These are phyloP conservation scores for Eucalyptus regnans DNA, from an alignment of 345 rosid genomes.

Conservation along the genomic window DNA sequence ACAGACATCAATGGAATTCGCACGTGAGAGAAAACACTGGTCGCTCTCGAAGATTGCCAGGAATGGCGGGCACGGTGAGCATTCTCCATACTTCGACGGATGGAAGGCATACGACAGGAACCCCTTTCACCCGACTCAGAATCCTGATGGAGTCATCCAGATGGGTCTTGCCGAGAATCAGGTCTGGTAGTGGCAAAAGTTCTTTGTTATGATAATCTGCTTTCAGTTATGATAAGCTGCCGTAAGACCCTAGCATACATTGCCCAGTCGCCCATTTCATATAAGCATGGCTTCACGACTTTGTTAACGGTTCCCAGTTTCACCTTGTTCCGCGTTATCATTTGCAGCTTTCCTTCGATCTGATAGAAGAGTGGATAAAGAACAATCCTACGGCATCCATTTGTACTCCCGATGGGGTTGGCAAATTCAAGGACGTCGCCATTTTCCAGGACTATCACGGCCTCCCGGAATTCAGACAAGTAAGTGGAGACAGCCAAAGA, in stretches of 20 bases:
- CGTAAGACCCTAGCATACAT: neutral
- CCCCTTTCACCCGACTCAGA: conserved; percentile 44
- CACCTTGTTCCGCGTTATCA: neutral
- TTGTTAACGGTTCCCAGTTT: neutral
- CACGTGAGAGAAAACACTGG: neutral
- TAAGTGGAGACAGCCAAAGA: neutral
- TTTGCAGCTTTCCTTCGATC: conserved; percentile 10
- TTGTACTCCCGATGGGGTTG: conserved; percentile 55
- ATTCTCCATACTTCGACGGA: conserved; percentile 73
- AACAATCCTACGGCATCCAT: conserved; percentile 63
- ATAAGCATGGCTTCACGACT: neutral
- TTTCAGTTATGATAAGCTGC: neutral
- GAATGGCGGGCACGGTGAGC: conserved; percentile 51
- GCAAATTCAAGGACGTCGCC: conserved; percentile 49
- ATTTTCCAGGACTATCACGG: conserved; percentile 88
- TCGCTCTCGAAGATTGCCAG: conserved; percentile 39
- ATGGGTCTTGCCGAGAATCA: conserved; percentile 91
- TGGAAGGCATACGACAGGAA: conserved; percentile 74
- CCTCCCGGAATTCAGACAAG: conserved; percentile 53
- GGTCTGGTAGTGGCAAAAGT: conserved; percentile 13
- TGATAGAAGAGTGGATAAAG: conserved; percentile 51
- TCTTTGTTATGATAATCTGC: neutral
- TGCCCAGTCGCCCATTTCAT: neutral
- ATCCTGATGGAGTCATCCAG: conserved; percentile 69
- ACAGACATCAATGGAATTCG: neutral